Base-by-base conservation (phyloP, 345 rosid genomes). In the Physaria fendleri region DNA sequence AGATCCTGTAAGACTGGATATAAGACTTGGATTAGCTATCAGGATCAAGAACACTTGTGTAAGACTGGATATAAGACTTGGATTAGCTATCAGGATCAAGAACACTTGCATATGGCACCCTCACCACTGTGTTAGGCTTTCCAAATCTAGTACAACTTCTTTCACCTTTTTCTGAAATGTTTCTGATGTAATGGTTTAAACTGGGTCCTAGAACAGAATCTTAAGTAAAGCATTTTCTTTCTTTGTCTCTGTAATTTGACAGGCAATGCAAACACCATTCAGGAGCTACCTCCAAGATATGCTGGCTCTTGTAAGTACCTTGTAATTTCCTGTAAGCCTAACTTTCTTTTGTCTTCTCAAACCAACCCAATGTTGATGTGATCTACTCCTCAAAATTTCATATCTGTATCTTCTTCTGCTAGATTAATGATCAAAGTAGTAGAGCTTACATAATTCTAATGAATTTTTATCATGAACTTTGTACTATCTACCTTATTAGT, bases 221-320 rank as follows among this genome's bases (percentile, higher is more conserved):
- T 12, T 33, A 33, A 3, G 0, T 6, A 28, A 30, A 0, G 23
- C 3, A 4, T 25, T 33, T 28, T n/a, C 4, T 53, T 20, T 9
- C 21, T 0, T 62, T 38, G 10, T 17, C 29, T 64, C 5, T 37
- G 8, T 29, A 4, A 23, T 29, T 13, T 64, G 27, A 23, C 82
- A 88, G 98, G 80, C 83, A 12, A 29, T 68, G 95, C 92, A 91
- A 62, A 85, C 98, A 16, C 96, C 92, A 15, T 88, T 91, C 59
- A 82, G 96, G 75, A 71, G 74, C 73, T 91, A 81, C 68, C 88
- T 91, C 55, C 85, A 91, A 50, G 88, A 85, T 8, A 88, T 91
- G 92, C 68, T 91, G 68, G 70, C 88, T 47, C 78, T 91, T 62
- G 95, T 91, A 84, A 83, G 96, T 80, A 32, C 12, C 32, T 1